phyloP scores from a whole-genome alignment of 768 basidiomycete genomes.

The Steccherinum ochraceum region DNA sequence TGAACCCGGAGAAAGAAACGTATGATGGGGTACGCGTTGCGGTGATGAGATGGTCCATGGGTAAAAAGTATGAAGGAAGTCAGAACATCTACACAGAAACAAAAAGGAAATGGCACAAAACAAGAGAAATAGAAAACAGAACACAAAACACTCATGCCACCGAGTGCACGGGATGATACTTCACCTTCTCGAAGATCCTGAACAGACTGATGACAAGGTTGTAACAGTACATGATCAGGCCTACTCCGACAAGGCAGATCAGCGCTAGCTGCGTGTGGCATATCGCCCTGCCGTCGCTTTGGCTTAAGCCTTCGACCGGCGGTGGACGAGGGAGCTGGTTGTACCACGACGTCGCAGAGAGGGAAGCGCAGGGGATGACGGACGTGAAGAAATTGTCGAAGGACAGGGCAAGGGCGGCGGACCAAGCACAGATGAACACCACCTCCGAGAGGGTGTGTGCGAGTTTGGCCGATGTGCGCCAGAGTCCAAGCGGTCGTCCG shows the following conservation, averaged over 20 bases:
- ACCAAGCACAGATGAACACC: conserved; percentile 91
- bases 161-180: conserved; percentile 35
- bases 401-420: conserved; percentile 77
- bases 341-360: conserved; percentile 65
- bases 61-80: too few relatives aligned
- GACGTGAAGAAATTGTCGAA: conserved; percentile 94
- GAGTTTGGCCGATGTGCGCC: conserved; percentile 83
- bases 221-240: conserved; percentile 74
- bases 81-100: too few relatives aligned
- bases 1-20: too few relatives aligned
- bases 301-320: conserved; percentile 34
- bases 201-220: conserved; percentile 82
- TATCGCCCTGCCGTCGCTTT: conserved; percentile 47
- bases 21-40: too few relatives aligned
- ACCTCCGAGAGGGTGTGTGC: conserved; percentile 85
- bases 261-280: conserved; percentile 75
- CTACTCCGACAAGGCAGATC: conserved; percentile 71
- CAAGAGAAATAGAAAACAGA: neutral
- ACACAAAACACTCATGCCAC: neutral
- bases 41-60: too few relatives aligned
- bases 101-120: neutral
- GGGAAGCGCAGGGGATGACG: conserved; percentile 65
- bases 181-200: conserved; percentile 86
- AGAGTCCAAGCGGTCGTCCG: conserved; percentile 85
- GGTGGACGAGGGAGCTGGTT: conserved; percentile 49